Evolutionary conservation across 108 stramenopile genomes (phyloP), one percentile per base, ranked within the genome.

Genomic region (Skeletonema costatum): DNA sequence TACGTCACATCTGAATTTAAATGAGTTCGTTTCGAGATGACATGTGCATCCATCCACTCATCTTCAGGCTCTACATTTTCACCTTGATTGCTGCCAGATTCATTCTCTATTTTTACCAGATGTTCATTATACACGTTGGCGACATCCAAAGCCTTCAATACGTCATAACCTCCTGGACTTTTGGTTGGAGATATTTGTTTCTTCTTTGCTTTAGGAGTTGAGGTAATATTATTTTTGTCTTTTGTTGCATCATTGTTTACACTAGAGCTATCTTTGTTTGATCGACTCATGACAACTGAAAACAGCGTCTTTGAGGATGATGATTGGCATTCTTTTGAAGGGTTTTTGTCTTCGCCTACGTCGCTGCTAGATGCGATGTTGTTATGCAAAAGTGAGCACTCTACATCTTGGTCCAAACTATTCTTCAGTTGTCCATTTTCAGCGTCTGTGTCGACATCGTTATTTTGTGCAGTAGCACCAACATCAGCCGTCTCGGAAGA

Each of bases 101-200:
- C 46, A 16, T 46, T 56, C 10, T 56, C 53, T 56, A 56, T 56
- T 29, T 56, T 56, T 25, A 56, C 2, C 10, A 56, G 29, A 9
- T 42, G 60, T 36, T 71, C 39, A 12, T 41, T 60, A 39, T 71
- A 60, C 29, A 51, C 59, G 31, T 71, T 81, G 10, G 71, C 80
- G 13, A 51, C 69, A 56, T 74, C 68, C 61, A 81, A 66, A 9
- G 73, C 68, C 58, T 56, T 44, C 56, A 64, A 33, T 31, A 81
- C 74, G 4, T 56, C 69, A 65, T 74, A 74, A 16, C 80, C 80
- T 29, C 73, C 80, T 0, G 80, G 80, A 36, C 80, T 81, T 63
- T 51, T 39, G 32, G 39, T 25, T 17, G 73, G 41, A 25, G 53
- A 56, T 4, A 56, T 25, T 29, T 56, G 53, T 56, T 56, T 56